phyloP scores from a whole-genome alignment of 1,284 basidiomycete species.

The Gymnopus androsaceus region DNA sequence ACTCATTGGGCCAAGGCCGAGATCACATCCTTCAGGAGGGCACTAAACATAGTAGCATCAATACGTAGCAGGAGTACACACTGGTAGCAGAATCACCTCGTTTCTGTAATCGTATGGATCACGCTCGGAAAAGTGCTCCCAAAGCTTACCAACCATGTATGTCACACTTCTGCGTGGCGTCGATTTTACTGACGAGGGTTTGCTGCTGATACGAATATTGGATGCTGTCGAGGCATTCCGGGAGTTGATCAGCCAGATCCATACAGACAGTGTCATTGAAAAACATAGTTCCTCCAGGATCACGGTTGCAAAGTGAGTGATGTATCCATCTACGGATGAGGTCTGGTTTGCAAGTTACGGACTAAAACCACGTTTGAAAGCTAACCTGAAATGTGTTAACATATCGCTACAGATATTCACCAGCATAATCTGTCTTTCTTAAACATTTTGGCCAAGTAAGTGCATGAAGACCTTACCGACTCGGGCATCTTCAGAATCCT shows the following conservation, averaged over 20 bases:
- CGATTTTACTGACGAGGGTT: not conserved
- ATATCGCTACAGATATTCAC: not conserved
- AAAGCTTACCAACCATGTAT: not conserved
- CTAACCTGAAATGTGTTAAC: not conserved
- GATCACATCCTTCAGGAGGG: not conserved
- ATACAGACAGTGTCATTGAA: not conserved
- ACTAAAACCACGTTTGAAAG: not conserved
- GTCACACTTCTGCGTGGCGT: not conserved
- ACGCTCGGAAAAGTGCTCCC: not conserved
- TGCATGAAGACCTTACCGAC: not conserved
- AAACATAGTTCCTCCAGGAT: not conserved
- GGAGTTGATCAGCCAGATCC: not conserved
- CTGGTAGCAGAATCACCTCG: not conserved
- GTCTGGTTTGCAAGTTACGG: no score
- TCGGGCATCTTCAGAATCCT: not conserved
- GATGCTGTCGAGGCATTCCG: not conserved
- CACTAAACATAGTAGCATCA: not conserved
- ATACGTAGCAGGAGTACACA: not conserved
- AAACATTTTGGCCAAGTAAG: no score
- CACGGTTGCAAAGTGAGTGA: not conserved
- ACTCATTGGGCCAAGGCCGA: not conserved
- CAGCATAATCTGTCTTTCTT: not conserved
- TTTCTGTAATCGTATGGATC: not conserved
- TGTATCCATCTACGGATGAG: not conserved
- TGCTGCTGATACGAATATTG: not conserved